Evolutionary conservation across 306 rosid species (phyloP).

Genomic region (Sicyos baderoa): DNA sequence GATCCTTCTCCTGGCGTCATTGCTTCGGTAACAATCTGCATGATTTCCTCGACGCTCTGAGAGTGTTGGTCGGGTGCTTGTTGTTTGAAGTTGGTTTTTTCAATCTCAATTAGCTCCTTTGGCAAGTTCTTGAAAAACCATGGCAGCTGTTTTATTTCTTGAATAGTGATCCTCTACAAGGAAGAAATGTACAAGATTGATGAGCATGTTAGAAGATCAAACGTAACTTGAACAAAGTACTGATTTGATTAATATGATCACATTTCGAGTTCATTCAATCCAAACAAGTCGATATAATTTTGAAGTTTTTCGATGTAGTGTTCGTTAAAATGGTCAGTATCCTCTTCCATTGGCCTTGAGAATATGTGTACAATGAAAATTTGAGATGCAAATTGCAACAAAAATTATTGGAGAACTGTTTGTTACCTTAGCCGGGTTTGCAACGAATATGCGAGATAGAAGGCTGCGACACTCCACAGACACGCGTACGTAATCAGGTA

Average conservation of each 20-base stretch:
- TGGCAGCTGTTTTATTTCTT: conserved; percentile 71
- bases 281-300: not conserved
- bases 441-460: conserved; percentile 65
- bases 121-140: conserved; percentile 76
- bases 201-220: no score
- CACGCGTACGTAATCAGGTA: conserved; percentile 68
- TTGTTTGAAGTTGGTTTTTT: conserved; percentile 30
- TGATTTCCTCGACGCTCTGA: conserved; percentile 65
- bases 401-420: not conserved
- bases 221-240: no score
- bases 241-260: not conserved
- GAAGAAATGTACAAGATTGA: not conserved
- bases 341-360: not conserved
- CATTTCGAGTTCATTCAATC: not conserved
- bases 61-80: conserved; percentile 29
- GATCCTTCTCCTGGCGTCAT: conserved; percentile 41
- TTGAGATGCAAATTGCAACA: not conserved
- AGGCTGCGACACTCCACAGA: conserved; percentile 62
- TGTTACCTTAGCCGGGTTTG: conserved; percentile 65
- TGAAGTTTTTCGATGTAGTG: not conserved
- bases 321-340: not conserved
- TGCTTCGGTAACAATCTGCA: conserved; percentile 57
- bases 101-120: conserved; percentile 50
- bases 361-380: not conserved
- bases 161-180: conserved; percentile 56